Evolutionary conservation across 2,329 filamentous ascomycete species (phyloP), one percentile per base, ranked within the genome.

Genomic region (Ophiostoma sp.): DNA sequence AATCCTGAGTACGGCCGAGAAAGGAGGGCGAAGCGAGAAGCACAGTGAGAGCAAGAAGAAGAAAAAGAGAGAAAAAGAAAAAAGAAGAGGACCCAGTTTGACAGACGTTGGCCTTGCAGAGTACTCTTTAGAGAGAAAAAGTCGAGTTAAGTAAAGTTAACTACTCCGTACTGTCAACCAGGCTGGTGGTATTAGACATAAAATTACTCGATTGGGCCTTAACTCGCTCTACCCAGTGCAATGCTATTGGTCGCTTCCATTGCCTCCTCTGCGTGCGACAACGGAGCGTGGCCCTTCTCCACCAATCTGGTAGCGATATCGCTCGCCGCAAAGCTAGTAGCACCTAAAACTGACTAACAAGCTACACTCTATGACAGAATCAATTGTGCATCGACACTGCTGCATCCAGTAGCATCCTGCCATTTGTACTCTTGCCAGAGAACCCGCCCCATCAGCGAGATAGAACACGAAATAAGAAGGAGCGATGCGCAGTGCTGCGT

Each of bases 241-340:
- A 36, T 65, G n/a, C 62, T 27, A 65, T 65, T 65, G 62, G 62
- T 17, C 35, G 23, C 3, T 20, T 23, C 17, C 20, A 11, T 23
- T 23, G 27, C 31, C 62, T 11, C 13, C n/a, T 35, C 6, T 52
- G 41, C 48, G 60, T 72, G 71, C 71, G 71, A 72, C 69, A 72
- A 72, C 71, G 71, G 71, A 72, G 69, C 39, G 5, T 35, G 15
- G 39, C 54, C 1, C 69, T 64, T 60, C 67, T 68, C 67, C 69
- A 70, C 69, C 71, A 70, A 66, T 68, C 39, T 62, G 35, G 35
- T 36, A 69, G 71, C 71, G 71, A 72, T 72, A 71, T 72, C 71
- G 71, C 69, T 71, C 35, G 35, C 62, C 64, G 35, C 52, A 36
- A 39, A 39, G 64, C 64, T 39, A n/a, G 31, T 20, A 52, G 48